Percentiles rank a stretch among this genome's conserved stretches.
phyloP scores from a whole-genome alignment of 768 basidiomycete genomes.

The Tulasnella sp. region DNA sequence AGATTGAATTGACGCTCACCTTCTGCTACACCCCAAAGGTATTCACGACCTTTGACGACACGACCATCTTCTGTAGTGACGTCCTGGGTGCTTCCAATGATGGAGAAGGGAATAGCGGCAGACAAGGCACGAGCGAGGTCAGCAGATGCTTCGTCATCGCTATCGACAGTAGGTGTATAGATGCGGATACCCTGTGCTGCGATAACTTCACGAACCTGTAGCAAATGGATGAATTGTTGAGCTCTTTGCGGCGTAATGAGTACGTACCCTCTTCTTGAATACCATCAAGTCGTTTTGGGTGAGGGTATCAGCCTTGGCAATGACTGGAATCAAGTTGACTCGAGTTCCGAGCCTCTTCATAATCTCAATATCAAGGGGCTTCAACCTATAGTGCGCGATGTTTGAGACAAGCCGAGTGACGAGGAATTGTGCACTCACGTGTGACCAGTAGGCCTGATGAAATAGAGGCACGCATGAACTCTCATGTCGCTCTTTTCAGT shows the following conservation, averaged over 20 bases:
- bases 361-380: constrained; percentile 97
- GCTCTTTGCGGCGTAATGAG: neutral
- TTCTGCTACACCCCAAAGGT: constrained; percentile 99
- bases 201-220: constrained; percentile 80
- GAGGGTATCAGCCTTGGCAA: constrained; percentile 95
- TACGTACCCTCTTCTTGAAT: constrained; percentile 78
- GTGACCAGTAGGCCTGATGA: constrained; percentile 90
- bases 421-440: constrained; percentile 46
- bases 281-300: constrained; percentile 81
- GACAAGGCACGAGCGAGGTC: constrained; percentile 79
- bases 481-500: constrained; percentile 87
- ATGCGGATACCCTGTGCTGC: constrained; percentile 86
- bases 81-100: constrained; percentile 94
- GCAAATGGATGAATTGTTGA: neutral
- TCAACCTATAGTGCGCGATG: constrained; percentile 42
- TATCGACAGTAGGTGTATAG: constrained; percentile 85
- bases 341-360: constrained; percentile 99
- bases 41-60: constrained; percentile 91
- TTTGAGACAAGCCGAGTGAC: constrained; percentile 10
- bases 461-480: constrained; percentile 95
- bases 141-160: constrained; percentile 71
- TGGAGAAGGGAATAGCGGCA: constrained; percentile 96
- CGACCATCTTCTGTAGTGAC: constrained; percentile 85
- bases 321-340: constrained; percentile 94
- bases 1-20: constrained; percentile 34